Base-by-base conservation (phyloP, 2,329 filamentous ascomycete species). In the Cytospora leucostoma region DNA sequence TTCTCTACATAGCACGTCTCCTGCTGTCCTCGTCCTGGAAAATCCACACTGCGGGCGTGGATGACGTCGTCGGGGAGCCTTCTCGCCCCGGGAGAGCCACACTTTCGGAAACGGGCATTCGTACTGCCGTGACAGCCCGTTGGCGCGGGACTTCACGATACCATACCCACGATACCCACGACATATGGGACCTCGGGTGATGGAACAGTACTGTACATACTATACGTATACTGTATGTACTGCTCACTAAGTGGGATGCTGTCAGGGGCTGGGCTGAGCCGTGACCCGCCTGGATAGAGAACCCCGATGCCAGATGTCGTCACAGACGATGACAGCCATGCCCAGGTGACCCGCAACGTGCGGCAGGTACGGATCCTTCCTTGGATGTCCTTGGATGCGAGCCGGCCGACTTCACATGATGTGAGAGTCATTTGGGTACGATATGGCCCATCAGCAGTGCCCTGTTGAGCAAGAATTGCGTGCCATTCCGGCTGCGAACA, bases 291-390 rank as follows among this genome's bases (percentile, higher is more conserved):
- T 11, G n/a, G 10, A 17, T 13, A 47, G 4, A 27, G 15, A 32
- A 52, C 50, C 19, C 17, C 8, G 27, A 15, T 21, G 8, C 51
- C 51, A 61, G 38, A 61, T 61, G 59, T 55, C 59, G 59, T 61
- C 51, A 7, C 38, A 19, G 44, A 33, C 54, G 51, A 61, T 55
- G 58, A 27, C 15, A 52, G 50, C 59, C 8, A 8, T 47, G 40
- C 40, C 40, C 44, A 61, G 51, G 32, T 61, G 59, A 61, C 59
- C 59, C 59, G 59, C 59, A 47, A 47, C 44, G 44, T 47, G 44
- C 44, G 44, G 44, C 44, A 47, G 44, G 44, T 47, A 47, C 44
- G 40, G 7, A 19, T 8, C 17, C 17, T 13, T 40, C 37, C 15
- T 13, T 12, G 37, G 12, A 38, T n/a, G n/a, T n/a, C 13, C 13